phyloP scores from a whole-genome alignment of 306 rosid species.

The Styphnolobium japonicum region DNA sequence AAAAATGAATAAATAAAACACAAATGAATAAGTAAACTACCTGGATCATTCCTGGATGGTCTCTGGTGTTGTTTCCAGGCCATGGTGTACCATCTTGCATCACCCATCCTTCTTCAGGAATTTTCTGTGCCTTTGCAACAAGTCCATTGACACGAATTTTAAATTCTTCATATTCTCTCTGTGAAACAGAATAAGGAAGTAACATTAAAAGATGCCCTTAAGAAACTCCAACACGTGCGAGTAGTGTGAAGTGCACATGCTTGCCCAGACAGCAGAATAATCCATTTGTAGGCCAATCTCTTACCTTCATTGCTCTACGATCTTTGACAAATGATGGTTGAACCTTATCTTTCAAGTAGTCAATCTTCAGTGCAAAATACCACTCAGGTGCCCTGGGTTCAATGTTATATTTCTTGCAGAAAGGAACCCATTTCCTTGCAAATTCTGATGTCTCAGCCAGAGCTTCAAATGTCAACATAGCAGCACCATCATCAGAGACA shows the following conservation, averaged over 20 bases:
- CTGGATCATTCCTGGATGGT: constrained; percentile 98
- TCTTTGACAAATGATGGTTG: constrained; percentile 87
- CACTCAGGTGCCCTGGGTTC: constrained; percentile 96
- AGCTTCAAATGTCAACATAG: constrained; percentile 90
- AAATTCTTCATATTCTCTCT: constrained; percentile 94
- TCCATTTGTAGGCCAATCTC: constrained; percentile 14
- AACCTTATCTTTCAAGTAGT: constrained; percentile 89
- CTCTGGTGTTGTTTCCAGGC: constrained; percentile 95
- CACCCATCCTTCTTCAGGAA: constrained; percentile 93
- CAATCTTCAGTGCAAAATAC: constrained; percentile 81
- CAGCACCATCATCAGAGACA: constrained; percentile 94
- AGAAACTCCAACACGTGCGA: no score
- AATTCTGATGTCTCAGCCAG: constrained; percentile 84
- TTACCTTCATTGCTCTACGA: constrained; percentile 90
- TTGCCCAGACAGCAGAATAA: background rate
- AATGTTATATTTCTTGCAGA: constrained; percentile 67
- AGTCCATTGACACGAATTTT: constrained; percentile 77
- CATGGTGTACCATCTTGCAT: constrained; percentile 98
- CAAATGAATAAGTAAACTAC: constrained; percentile 36
- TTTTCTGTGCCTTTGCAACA: constrained; percentile 71
- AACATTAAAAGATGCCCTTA: background rate
- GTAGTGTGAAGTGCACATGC: background rate
- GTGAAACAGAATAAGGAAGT: constrained; percentile 17
- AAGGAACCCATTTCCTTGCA: constrained; percentile 90
- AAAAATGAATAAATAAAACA: background rate